Evolutionary conservation across 768 basidiomycete species (phyloP).

Genomic region (Pleurotus ostreatus): DNA sequence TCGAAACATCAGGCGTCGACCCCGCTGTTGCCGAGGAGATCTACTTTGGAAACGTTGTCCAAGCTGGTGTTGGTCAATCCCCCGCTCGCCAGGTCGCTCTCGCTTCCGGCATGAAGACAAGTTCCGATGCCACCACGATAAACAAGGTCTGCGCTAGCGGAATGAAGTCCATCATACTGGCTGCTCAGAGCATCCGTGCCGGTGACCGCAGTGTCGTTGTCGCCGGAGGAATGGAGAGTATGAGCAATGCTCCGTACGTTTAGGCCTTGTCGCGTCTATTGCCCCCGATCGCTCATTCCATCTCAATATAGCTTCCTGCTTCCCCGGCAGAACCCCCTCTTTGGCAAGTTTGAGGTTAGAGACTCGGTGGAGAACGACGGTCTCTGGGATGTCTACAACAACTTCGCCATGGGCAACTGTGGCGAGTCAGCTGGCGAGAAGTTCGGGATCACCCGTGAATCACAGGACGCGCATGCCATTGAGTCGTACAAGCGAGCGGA

Average conservation of each 20-base stretch:
- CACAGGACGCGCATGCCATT: constrained; percentile 87
- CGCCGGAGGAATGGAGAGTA: constrained; percentile 98
- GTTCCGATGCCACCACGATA: constrained; percentile 95
- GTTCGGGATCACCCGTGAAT: constrained; percentile 78
- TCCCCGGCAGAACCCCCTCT: constrained; percentile 75
- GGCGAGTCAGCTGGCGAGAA: constrained; percentile 85
- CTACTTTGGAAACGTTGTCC: constrained; percentile 96
- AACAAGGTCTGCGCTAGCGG: constrained; percentile 99
- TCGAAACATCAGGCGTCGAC: constrained; percentile 75
- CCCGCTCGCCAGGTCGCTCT: constrained; percentile 99
- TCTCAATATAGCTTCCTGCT: constrained; percentile 60
- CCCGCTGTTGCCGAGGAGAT: constrained; percentile 89
- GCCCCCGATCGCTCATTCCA: background rate
- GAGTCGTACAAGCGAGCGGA: constrained; percentile 94
- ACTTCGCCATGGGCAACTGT: constrained; percentile 98
- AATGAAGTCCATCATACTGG: constrained; percentile 93
- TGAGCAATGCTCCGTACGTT: constrained; percentile 97
- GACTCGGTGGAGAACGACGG: constrained; percentile 93
- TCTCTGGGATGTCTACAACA: constrained; percentile 96
- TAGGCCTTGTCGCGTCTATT: constrained; percentile 1
- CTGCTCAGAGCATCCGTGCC: constrained; percentile 82
- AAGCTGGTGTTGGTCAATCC: constrained; percentile 95
- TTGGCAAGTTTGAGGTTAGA: constrained; percentile 83
- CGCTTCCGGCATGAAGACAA: constrained; percentile 73
- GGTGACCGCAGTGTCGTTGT: constrained; percentile 86